These are phyloP conservation scores for Penicillium sp. DNA, from an alignment of 2,329 filamentous ascomycete species.

Conservation along the genomic window DNA sequence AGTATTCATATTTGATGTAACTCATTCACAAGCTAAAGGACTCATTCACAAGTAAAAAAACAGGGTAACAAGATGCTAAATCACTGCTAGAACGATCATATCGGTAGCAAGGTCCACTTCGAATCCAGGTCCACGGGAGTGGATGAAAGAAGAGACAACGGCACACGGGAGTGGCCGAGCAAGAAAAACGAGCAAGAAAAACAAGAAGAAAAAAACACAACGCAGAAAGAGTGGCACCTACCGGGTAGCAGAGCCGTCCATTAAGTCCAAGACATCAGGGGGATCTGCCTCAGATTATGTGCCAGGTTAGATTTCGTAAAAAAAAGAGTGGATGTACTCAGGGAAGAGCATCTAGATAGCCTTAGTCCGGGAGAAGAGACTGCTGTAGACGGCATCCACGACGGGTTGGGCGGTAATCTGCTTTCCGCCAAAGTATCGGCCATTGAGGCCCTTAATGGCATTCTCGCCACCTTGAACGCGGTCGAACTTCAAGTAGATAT, in stretches of 20 bases:
- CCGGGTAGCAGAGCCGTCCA: slow-evolving; percentile 36
- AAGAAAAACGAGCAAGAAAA: slow-evolving; percentile 12
- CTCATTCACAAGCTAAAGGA: neutral
- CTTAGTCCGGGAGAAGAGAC: slow-evolving; percentile 83
- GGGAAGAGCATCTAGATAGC: slow-evolving; percentile 58
- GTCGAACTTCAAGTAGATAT: slow-evolving; percentile 98
- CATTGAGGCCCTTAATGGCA: slow-evolving; percentile 95
- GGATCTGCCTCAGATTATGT: slow-evolving; percentile 19
- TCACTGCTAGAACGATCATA: slow-evolving; percentile 21
- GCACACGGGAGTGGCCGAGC: slow-evolving; percentile 23
- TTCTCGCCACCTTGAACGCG: slow-evolving; percentile 93
- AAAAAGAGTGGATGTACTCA: slow-evolving; percentile 24
- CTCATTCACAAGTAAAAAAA: neutral
- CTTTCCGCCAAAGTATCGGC: slow-evolving; percentile 87
- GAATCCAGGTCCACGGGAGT: neutral
- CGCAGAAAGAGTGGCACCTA: slow-evolving; percentile 34
- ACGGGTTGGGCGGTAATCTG: slow-evolving; percentile 94
- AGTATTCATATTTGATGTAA: neutral
- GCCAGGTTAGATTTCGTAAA: slow-evolving; percentile 25
- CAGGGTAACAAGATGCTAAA: neutral
- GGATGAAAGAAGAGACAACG: slow-evolving; percentile 4
- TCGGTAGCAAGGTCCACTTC: slow-evolving; percentile 20
- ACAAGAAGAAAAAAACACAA: slow-evolving; percentile 15
- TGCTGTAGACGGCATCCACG: slow-evolving; percentile 98
- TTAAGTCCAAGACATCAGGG: slow-evolving; percentile 22